Evolutionary conservation across 257 asterid genomes (phyloP).

Genomic region (Solanum lycopersicoides): DNA sequence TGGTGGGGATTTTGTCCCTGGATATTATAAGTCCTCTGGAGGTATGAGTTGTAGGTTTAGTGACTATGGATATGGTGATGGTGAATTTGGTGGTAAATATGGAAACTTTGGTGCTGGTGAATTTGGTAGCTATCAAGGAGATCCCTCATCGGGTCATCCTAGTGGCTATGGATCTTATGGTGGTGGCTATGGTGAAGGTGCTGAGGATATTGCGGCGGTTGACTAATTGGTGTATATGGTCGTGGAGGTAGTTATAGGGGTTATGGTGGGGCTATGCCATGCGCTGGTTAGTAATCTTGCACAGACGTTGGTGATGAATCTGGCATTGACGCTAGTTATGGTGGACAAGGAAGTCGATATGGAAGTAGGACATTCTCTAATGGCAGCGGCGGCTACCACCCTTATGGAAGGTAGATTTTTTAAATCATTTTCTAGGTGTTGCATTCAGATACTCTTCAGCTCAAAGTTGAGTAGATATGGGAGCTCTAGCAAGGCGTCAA

Average conservation of each 20-base stretch:
- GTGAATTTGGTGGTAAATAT: constrained; percentile 78
- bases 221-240: constrained; percentile 36
- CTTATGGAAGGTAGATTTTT: constrained; percentile 77
- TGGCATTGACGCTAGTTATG: constrained; percentile 60
- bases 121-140: constrained; percentile 64
- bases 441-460: constrained; percentile 39
- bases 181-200: constrained; percentile 28
- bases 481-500: constrained; percentile 47
- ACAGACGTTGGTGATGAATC: constrained; percentile 62
- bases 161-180: constrained; percentile 76
- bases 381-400: constrained; percentile 88
- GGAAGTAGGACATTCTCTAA: constrained; percentile 94
- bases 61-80: constrained; percentile 62
- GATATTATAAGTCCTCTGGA: constrained; percentile 69
- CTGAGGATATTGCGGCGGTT: constrained; percentile 63
- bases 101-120: constrained; percentile 70
- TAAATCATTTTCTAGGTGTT: constrained; percentile 39
- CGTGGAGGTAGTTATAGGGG: constrained; percentile 42
- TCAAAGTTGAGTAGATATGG: constrained; percentile 45
- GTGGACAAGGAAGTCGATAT: constrained; percentile 71
- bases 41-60: constrained; percentile 58
- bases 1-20: constrained; percentile 68
- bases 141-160: constrained; percentile 64
- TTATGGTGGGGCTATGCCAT: constrained; percentile 40
- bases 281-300: constrained; percentile 20